phyloP scores from a whole-genome alignment of 345 rosid species.

The Reutealis trisperma region DNA sequence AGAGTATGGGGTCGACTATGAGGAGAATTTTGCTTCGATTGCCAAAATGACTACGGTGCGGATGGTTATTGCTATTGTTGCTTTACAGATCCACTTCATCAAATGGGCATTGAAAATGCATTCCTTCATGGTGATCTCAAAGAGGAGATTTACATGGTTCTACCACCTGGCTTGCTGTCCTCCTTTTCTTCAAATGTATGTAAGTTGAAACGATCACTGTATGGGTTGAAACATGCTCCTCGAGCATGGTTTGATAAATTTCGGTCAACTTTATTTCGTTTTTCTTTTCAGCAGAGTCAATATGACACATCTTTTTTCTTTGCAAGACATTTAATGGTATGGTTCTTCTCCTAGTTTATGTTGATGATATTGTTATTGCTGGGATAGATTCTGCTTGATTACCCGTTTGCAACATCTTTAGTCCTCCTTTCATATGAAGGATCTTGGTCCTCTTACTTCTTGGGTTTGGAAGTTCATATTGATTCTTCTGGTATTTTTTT shows the following conservation, averaged over 20 bases:
- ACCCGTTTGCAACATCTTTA: neutral
- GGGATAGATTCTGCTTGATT: neutral
- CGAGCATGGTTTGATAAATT: neutral
- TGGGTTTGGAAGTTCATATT: neutral
- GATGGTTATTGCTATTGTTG: no score
- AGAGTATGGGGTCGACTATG: neutral
- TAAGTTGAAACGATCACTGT: neutral
- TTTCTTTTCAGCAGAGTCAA: neutral
- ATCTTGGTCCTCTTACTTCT: neutral
- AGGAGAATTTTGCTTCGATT: no score
- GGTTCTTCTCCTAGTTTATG: neutral
- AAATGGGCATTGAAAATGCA: no score
- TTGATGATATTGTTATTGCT: neutral
- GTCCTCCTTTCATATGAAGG: neutral
- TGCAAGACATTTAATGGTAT: neutral
- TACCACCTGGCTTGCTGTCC: neutral
- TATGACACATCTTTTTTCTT: neutral
- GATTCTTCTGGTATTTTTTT: neutral
- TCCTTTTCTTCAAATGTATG: neutral
- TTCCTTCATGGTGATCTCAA: no score
- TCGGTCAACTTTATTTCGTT: neutral
- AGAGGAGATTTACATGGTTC: neutral
- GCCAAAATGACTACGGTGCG: no score
- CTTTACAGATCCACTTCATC: no score
- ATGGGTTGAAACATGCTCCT: neutral